Conservation (phyloP, 768 basidiomycete species). For the Coprinopsis marcescibilis region DNA sequence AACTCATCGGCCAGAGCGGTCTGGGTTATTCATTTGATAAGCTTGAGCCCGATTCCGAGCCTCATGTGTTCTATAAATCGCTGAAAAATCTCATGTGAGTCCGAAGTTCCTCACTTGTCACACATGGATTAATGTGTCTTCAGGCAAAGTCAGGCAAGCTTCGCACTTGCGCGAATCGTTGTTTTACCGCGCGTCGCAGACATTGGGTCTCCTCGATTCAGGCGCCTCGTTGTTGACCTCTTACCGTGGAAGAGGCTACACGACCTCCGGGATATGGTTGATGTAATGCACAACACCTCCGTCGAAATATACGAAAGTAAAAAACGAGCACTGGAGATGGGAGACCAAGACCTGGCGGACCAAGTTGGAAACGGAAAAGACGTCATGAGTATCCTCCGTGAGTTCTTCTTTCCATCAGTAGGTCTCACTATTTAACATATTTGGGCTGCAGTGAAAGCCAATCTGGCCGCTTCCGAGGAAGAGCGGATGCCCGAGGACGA, state of each 20-base stretch:
- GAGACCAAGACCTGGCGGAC: slow-evolving; percentile 26
- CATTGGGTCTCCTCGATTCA: background rate
- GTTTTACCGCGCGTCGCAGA: background rate
- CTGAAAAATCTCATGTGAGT: too few species aligned
- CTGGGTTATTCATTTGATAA: too few species aligned
- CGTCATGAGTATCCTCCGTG: slow-evolving; percentile 42
- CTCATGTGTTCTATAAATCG: too few species aligned
- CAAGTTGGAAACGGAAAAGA: slow-evolving; percentile 30
- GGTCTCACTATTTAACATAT: background rate
- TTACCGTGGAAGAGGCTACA: slow-evolving; percentile 17
- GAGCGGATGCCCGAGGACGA: slow-evolving; percentile 31
- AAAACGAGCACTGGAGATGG: slow-evolving; percentile 29
- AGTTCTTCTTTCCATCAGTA: slow-evolving; percentile 11
- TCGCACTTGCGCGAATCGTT: background rate
- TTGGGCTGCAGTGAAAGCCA: slow-evolving; percentile 31
- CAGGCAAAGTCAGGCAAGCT: background rate
- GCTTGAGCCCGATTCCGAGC: too few species aligned
- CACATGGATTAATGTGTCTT: background rate
- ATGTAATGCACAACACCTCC: slow-evolving; percentile 30
- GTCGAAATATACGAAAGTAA: slow-evolving; percentile 31
- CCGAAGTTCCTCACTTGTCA: background rate
- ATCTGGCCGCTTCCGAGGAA: slow-evolving; percentile 25
- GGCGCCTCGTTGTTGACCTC: background rate
- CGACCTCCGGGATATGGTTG: slow-evolving; percentile 25
- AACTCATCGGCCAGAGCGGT: too few species aligned